phyloP scores from a whole-genome alignment of 169 alveolate species.

The Amoebophrya sp. region DNA sequence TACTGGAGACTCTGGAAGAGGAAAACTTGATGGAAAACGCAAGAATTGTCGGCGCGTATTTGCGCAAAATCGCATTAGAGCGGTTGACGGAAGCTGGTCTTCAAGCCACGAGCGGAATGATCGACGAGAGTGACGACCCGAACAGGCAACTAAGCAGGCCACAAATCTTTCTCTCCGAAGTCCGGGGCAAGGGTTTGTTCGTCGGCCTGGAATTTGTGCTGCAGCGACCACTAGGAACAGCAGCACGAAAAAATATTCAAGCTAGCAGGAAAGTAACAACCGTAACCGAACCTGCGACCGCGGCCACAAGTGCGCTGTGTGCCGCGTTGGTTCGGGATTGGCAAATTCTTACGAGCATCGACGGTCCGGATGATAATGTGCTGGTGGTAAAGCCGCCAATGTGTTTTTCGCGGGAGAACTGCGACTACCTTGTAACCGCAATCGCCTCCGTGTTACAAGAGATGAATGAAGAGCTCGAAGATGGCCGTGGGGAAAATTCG shows the following conservation, averaged over 20 bases:
- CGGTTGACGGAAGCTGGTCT: not conserved
- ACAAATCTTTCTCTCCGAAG: not conserved
- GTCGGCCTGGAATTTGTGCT: conserved; percentile 31
- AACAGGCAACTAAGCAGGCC: no score
- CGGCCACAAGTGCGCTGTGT: not conserved
- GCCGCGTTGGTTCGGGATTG: not conserved
- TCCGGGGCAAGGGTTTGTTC: conserved; percentile 18
- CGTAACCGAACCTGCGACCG: not conserved
- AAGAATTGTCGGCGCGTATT: not conserved
- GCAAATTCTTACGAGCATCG: conserved; percentile 36
- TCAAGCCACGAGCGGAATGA: not conserved
- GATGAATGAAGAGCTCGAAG: no score
- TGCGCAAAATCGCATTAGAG: not conserved
- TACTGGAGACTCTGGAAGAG: not conserved
- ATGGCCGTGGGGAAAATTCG: no score
- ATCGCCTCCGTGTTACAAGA: no score
- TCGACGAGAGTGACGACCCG: not conserved
- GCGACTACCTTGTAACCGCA: no score
- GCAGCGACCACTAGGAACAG: no score
- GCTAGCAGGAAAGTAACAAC: no score
- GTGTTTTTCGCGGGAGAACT: conserved; percentile 27
- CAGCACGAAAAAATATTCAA: no score
- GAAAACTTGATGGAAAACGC: conserved; percentile 32
- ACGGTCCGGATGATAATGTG: conserved; percentile 39
- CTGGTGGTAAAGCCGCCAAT: conserved; percentile 41